Evolutionary conservation across 2,329 filamentous ascomycete species (phyloP), one percentile per base, ranked within the genome.

Genomic region (Esteya vermicola): DNA sequence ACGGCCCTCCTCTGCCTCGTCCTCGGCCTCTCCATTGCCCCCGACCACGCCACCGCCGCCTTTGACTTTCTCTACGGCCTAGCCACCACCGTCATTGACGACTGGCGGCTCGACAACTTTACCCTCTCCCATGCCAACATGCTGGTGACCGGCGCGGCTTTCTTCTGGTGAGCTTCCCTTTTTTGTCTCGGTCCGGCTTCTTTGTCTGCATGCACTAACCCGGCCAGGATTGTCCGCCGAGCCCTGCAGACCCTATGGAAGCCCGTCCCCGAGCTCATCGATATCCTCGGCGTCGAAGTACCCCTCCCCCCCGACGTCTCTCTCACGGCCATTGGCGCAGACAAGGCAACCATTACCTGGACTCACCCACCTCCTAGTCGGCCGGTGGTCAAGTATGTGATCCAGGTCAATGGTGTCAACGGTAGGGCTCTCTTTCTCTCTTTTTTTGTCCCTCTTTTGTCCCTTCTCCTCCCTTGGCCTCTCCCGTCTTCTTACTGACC

Each of bases 371-470:
- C 67, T 3, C 58, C 63, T 33, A 74, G 71, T 46, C 69, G 73
- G 30, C 71, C 82, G 3, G 82, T 93, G 40, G 72, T 85, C 39
- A 93, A 88, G 61, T 91, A 93, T 55, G 72, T 89, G 34, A 85
- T 98, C 39, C 85, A 93, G 56, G 79, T 98, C 48, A 96, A 98
- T 59, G 89, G 89, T 32, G 79, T 89, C 33, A 85, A 85, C 63
- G 84, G 85, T 91, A 60, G 14, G 35, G n/a, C n/a, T n/a, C n/a
- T n/a, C n/a, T n/a, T n/a, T n/a, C n/a, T n/a, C n/a, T n/a, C n/a
- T n/a, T n/a, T n/a, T 34, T 10, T 10, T 22, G 13, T 23, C 8
- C 2, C 25, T 9, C 20, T 30, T 21, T 14, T 21, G 32, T 7
- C 7, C 32, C 6, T 23, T 23, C 33, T 34, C 9, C 8, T 18